Evolutionary conservation across 805 yeast species (phyloP), one percentile per base, ranked within the genome.

Genomic region (Isabelozyma gotoi): DNA sequence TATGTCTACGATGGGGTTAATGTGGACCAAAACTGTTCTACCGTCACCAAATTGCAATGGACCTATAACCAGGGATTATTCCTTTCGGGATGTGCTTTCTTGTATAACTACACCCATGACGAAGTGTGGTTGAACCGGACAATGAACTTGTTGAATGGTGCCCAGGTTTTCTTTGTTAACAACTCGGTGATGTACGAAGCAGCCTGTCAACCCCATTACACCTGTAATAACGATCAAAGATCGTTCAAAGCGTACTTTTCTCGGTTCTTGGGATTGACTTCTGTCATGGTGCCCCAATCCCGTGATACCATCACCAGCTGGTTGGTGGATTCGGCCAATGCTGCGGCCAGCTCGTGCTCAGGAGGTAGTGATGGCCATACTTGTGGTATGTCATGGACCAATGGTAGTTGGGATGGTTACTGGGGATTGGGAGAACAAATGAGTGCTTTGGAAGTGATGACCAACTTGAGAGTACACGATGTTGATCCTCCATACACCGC

Each of bases 241-340:
- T 81, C 94, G n/a, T 91, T 92, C 76, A 88, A 87, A 70, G 96
- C 96, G 1, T 86, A 84, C 53, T 76, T 88, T 53, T 60, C 89
- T 2, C 73, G 96, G 44, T 83, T 83, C 60, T 63, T 91, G 60
- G 94, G 90, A 2, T 66, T 80, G 42, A 84, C 96, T 1, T 82
- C 92, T 0, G 74, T 79, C 39, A 65, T 92, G 62, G 84, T 80
- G 1, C 96, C 96, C 4, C 69, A 71, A 33, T 69, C 85, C 4
- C 63, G 59, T 38, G 74, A 71, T 39, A 57, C 62, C 3, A 78
- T 85, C 49, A 67, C 70, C 56, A 47, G 63, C 6, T 66, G 74
- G 54, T 52, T 84, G 31, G 68, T 49, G 39, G 65, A 60, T 19
- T 62, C 71, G 4, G 75, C 77, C 0, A 51, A 59, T 41, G 91